Conservation (phyloP, 306 rosid species). For the Boehmeria nivea region DNA sequence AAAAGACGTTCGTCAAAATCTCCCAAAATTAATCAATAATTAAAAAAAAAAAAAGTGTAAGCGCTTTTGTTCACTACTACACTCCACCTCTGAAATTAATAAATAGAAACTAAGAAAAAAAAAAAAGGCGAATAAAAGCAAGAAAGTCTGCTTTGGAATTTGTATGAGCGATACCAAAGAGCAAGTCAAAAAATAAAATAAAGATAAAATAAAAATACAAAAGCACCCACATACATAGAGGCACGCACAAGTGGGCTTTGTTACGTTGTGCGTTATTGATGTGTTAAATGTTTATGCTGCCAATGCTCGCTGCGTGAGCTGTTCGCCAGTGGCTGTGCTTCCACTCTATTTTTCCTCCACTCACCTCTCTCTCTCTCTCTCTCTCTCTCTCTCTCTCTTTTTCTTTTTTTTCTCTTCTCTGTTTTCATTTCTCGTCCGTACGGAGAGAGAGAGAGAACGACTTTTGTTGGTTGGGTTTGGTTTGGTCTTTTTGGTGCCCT, state of each 20-base stretch:
- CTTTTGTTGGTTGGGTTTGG: neutral
- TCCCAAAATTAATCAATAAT: too few species aligned
- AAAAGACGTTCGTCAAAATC: too few species aligned
- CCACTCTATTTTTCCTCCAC: neutral
- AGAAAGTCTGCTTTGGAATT: neutral
- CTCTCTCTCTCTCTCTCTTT: neutral
- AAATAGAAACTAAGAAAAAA: too few species aligned
- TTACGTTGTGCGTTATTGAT: neutral
- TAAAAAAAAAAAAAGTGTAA: too few species aligned
- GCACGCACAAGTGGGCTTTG: conserved; percentile 4
- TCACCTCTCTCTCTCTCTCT: neutral
- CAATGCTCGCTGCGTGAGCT: neutral
- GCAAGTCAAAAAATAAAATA: neutral
- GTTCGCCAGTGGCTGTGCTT: neutral
- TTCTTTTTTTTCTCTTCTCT: neutral
- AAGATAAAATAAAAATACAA: neutral
- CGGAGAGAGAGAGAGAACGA: neutral
- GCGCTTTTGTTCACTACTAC: too few species aligned
- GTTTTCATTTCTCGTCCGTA: neutral
- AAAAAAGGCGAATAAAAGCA: neutral
- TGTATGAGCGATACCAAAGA: neutral
- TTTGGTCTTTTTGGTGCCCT: neutral
- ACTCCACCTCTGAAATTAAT: too few species aligned
- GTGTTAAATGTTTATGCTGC: neutral
- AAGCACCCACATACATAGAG: too few species aligned